Evolutionary conservation across 2,329 filamentous ascomycete species (phyloP), one percentile per base, ranked within the genome.

Genomic region (Alternaria triticina): DNA sequence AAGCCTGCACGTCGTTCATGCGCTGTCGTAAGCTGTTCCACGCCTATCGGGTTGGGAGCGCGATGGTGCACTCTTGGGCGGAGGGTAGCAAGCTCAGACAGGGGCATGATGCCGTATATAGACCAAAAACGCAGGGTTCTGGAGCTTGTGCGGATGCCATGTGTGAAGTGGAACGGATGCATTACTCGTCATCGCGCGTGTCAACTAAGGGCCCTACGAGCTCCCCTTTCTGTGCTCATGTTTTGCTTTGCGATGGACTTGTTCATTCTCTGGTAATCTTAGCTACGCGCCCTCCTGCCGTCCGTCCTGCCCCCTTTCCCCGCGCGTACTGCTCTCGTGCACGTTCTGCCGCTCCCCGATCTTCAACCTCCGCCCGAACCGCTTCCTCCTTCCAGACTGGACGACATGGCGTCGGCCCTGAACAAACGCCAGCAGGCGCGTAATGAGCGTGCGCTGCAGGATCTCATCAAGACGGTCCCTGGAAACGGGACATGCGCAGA

Each of bases 381-480:
- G 63, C 67, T 58, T 62, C 59, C 62, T 69, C 62, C 52, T 57
- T 58, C 45, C 59, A 62, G 73, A 61, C 45, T 59, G 61, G 73
- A 61, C 46, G 56, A 57, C 66, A 96, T 94, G 92, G 87, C 92
- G 60, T 86, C 87, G 59, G 86, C 89, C 47, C 85, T 96, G 80
- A 97, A 90, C 86, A 99, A 98, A 87, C 93, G 96, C 82, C 93
- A 97, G 84, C 95, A 97, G 86, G 93, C 92, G 85, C 94, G 96
- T 82, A 97, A 99, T 82, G 96, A 99, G 85, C 93, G 93, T 79
- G 85, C 89, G 59, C 86, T 99, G 70, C 93, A 97, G 77, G 95
- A 98, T 51, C 88, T 99, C 67, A 90, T 98, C 70, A 91, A 91
- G 70, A 89, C 85, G 40, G 86, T 97, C 10, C 88, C 94, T 9